These are phyloP conservation scores for Candida cerambycidarum DNA, from an alignment of 805 yeast species.

Conservation along the genomic window DNA sequence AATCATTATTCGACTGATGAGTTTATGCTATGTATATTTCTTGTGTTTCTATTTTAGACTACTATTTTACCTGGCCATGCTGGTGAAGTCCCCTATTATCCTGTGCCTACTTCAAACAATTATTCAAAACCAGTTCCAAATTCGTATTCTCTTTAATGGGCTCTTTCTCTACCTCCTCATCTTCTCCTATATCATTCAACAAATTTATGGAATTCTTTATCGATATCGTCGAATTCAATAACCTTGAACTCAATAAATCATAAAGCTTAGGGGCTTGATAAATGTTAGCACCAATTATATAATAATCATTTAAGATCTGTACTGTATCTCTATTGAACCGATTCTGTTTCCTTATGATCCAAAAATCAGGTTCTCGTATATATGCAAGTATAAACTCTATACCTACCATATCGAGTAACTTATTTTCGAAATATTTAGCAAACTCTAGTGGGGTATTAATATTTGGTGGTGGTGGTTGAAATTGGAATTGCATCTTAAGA, in stretches of 20 bases:
- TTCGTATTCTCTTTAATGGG: constrained; percentile 31
- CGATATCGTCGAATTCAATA: constrained; percentile 41
- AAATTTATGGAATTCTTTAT: constrained; percentile 34
- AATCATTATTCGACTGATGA: too few relatives aligned
- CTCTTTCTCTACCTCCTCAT: constrained; percentile 6
- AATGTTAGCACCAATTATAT: constrained; percentile 86
- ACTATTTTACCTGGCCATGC: too few relatives aligned
- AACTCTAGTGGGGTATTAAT: constrained; percentile 25
- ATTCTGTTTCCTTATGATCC: constrained; percentile 85
- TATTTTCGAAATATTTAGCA: constrained; percentile 47
- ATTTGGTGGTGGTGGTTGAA: constrained; percentile 49
- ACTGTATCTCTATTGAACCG: constrained; percentile 47
- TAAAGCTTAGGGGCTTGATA: constrained; percentile 85
- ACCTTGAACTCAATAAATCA: constrained; percentile 69
- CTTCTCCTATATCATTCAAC: constrained; percentile 30
- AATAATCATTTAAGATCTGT: constrained; percentile 69
- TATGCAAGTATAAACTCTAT: constrained; percentile 75
- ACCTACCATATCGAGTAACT: constrained; percentile 78
- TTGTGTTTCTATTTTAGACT: too few relatives aligned
- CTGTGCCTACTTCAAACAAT: constrained; percentile 2
- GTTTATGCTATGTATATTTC: too few relatives aligned
- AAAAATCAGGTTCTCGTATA: constrained; percentile 85
- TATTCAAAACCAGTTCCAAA: constrained; percentile 30
- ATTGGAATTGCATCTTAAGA: constrained; percentile 92
- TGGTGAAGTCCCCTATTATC: too few relatives aligned